Conservation (phyloP, 2,329 filamentous ascomycete species). For the Pseudocercospora pini-densiflorae region DNA sequence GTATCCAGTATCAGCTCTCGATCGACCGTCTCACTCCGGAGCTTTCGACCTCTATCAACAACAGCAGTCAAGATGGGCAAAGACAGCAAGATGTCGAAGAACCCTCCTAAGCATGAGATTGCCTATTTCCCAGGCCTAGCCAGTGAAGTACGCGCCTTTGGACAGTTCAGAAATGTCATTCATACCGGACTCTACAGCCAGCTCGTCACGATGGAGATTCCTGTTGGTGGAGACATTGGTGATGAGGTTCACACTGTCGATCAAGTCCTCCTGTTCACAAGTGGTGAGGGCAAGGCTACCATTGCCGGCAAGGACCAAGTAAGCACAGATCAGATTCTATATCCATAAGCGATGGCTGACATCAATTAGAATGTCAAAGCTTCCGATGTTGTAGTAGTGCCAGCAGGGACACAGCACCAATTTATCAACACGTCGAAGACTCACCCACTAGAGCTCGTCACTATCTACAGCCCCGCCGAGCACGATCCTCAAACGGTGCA, state of each 20-base stretch:
- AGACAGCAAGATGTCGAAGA: constrained; percentile 39
- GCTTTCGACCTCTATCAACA: constrained; percentile 29
- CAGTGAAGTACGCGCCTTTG: constrained; percentile 58
- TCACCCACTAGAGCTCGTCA: constrained; percentile 64
- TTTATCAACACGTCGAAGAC: constrained; percentile 64
- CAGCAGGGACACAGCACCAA: constrained; percentile 68
- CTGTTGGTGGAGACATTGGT: constrained; percentile 67
- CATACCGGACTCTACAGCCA: constrained; percentile 68
- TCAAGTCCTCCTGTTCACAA: constrained; percentile 68
- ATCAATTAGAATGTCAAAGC: constrained; percentile 52
- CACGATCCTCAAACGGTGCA: constrained; percentile 65
- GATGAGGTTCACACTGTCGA: constrained; percentile 70
- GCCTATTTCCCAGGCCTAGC: constrained; percentile 64
- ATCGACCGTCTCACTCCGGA: constrained; percentile 10
- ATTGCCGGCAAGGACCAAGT: constrained; percentile 63
- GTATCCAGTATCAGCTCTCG: not conserved
- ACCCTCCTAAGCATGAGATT: constrained; percentile 55
- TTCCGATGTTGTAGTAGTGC: constrained; percentile 64
- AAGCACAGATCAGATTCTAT: constrained; percentile 5
- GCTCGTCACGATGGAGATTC: constrained; percentile 68
- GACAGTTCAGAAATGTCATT: constrained; percentile 64
- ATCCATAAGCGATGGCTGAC: constrained; percentile 20
- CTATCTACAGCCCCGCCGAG: constrained; percentile 67
- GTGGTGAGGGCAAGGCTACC: constrained; percentile 61
- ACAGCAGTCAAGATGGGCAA: constrained; percentile 36